Evolutionary conservation across 345 rosid genomes (phyloP), one percentile per base, ranked within the genome.

Genomic region (Populus ilicifolia): DNA sequence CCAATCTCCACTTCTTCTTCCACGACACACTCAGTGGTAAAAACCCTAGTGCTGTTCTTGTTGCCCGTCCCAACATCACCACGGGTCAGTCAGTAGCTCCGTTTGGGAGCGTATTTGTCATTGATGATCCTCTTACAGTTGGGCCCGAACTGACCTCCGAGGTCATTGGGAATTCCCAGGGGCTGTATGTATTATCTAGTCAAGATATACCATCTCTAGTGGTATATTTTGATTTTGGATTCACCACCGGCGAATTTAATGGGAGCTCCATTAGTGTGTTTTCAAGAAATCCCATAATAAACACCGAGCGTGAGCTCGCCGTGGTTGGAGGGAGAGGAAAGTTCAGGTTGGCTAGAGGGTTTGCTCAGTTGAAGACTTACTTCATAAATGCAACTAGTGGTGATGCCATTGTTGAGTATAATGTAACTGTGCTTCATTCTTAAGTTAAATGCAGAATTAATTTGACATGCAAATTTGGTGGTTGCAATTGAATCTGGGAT

Each of bases 241-340:
- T 89, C 33, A 87, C 85, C 2, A 52, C 50, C 1, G 90, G 88
- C 0, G 74, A 72, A 67, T 87, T 80, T 23, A 85, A 84, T 0
- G 90, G 91, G 13, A 89, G 89, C 73, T 89, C 92, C 18, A 73
- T 89, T 0, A 78, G 89, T 16, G 70, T 89, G 8, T 87, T 89
- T 27, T 89, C 50, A 8, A 68, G 71, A 41, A 68, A 68, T 68
- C 71, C 71, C 2, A 39, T 39, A 11, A 25, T 2, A 17, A 13
- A 39, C 21, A 68, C 71, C 9, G 30, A 68, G 23, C 71, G 46
- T 21, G 71, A 67, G 71, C 71, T 67, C 21, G 71, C 48, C 7
- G 71, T 67, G 29, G 71, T 67, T n/a, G 71, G 71, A 7, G 71
- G 71, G 39, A 38, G 71, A 67, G 48, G 46, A n/a, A 18, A 67